Percentiles rank a stretch among this genome's conserved stretches.
Conservation (phyloP, 495 filamentous ascomycete species). For the Talaromyces wortmannii region DNA sequence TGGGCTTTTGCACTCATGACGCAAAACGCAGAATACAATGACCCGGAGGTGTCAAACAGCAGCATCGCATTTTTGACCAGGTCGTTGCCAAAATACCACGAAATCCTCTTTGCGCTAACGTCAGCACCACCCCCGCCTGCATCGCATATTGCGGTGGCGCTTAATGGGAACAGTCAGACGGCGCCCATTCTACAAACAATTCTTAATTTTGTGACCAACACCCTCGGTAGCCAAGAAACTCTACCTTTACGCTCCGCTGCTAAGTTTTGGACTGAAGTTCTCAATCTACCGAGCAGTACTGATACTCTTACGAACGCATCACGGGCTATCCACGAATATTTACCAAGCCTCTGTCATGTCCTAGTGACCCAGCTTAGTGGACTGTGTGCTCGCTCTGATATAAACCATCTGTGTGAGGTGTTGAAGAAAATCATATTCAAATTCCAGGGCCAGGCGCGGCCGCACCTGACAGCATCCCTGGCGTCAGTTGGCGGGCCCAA, state of each 20-base stretch:
- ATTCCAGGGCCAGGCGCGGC: conserved; percentile 57
- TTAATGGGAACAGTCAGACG: conserved; percentile 7
- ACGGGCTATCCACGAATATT: conserved; percentile 47
- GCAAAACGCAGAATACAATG: conserved; percentile 44
- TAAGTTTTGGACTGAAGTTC: conserved; percentile 67
- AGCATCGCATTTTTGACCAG: conserved; percentile 66
- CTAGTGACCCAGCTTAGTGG: conserved; percentile 68
- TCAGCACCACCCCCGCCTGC: conserved; percentile 30
- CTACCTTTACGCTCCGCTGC: conserved; percentile 75
- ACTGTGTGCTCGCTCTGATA: conserved; percentile 66
- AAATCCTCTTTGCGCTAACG: conserved; percentile 29
- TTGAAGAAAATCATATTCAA: conserved; percentile 67
- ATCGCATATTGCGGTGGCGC: conserved; percentile 40
- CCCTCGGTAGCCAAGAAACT: conserved; percentile 64
- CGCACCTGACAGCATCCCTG: conserved; percentile 53
- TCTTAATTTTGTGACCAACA: conserved; percentile 70
- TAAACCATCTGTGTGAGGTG: conserved; percentile 69
- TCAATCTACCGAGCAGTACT: conserved; percentile 29
- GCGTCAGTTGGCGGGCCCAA: conserved; percentile 44
- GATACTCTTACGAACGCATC: conserved; percentile 35
- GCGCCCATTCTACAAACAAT: conserved; percentile 52
- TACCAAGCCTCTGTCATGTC: conserved; percentile 51
- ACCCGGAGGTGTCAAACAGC: conserved; percentile 75
- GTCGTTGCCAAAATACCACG: conserved; percentile 56
- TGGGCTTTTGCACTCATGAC: conserved; percentile 56